Percentiles rank a stretch among this genome's conserved stretches.
phyloP scores from a whole-genome alignment of 768 basidiomycete species.

The Rhizopogon sp. region DNA sequence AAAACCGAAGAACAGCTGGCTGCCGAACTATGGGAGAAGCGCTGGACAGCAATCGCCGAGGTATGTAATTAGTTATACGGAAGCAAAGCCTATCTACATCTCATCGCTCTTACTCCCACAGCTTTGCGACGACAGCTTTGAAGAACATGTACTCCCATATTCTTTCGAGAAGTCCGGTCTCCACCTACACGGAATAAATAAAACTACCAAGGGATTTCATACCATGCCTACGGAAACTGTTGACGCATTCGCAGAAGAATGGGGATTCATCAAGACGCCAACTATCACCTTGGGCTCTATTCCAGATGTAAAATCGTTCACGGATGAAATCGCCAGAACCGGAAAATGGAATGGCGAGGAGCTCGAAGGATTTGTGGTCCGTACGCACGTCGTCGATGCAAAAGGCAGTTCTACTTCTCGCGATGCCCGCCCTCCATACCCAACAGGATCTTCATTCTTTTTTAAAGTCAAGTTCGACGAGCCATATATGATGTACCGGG shows the following conservation, averaged over 20 bases:
- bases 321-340: conserved; percentile 54
- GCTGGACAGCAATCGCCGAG: conserved; percentile 90
- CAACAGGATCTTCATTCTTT: conserved; percentile 83
- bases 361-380: conserved; percentile 93
- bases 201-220: conserved; percentile 56
- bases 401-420: conserved; percentile 27
- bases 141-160: conserved; percentile 92
- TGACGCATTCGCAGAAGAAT: conserved; percentile 77
- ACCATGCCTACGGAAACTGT: conserved; percentile 68
- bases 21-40: conserved; percentile 64
- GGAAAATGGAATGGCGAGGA: conserved; percentile 82
- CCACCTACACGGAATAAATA: conserved; percentile 90
- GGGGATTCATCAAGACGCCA: conserved; percentile 85
- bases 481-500: conserved; percentile 97
- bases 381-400: conserved; percentile 55
- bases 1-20: conserved; percentile 77
- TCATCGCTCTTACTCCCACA: conserved; percentile 23
- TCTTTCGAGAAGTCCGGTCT: conserved; percentile 80
- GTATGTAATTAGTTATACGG: conserved; percentile 34
- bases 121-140: conserved; percentile 97
- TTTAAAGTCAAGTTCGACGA: conserved; percentile 99
- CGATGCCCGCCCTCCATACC: conserved; percentile 55
- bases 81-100: not conserved
- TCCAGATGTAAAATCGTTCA: conserved; percentile 66
- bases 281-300: conserved; percentile 55